Percentiles rank a stretch among this genome's conserved stretches.
These are phyloP conservation scores for Tricholoma furcatifolium DNA, from an alignment of 768 basidiomycete species.

Conservation along the genomic window DNA sequence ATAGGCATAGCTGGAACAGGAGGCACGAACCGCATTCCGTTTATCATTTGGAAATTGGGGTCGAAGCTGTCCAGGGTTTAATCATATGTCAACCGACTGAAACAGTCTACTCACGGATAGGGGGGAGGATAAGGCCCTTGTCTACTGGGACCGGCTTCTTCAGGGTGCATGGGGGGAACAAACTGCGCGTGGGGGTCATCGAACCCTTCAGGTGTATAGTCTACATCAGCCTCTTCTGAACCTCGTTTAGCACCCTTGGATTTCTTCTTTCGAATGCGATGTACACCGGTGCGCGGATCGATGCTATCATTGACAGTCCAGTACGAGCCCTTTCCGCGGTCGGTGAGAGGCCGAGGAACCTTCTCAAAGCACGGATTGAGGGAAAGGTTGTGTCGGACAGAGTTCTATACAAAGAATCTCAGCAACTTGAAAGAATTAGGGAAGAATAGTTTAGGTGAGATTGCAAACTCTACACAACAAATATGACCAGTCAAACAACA, in stretches of 20 bases:
- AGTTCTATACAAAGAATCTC: conserved; percentile 56
- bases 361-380: conserved; percentile 92
- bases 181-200: conserved; percentile 57
- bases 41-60: conserved; percentile 69
- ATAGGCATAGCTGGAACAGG: conserved; percentile 56
- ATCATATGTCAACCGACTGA: not conserved
- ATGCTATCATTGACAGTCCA: conserved; percentile 93
- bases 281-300: conserved; percentile 86
- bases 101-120: conserved; percentile 47
- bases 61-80: conserved; percentile 54
- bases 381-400: conserved; percentile 87
- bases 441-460: conserved; percentile 27
- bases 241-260: conserved; percentile 54
- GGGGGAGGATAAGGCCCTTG: conserved; percentile 59
- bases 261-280: conserved; percentile 87
- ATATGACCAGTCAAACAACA: conserved; percentile 62
- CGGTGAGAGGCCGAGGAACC: conserved; percentile 86
- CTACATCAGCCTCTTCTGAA: conserved; percentile 62
- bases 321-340: conserved; percentile 88
- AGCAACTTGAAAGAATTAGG: conserved; percentile 21
- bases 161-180: conserved; percentile 55
- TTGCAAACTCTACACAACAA: conserved; percentile 51
- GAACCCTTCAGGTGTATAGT: conserved; percentile 60
- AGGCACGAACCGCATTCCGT: conserved; percentile 63
- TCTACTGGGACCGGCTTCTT: conserved; percentile 61